Evolutionary conservation across 495 filamentous ascomycete genomes (phyloP), one percentile per base, ranked within the genome.

Genomic region (Letharia columbiana): DNA sequence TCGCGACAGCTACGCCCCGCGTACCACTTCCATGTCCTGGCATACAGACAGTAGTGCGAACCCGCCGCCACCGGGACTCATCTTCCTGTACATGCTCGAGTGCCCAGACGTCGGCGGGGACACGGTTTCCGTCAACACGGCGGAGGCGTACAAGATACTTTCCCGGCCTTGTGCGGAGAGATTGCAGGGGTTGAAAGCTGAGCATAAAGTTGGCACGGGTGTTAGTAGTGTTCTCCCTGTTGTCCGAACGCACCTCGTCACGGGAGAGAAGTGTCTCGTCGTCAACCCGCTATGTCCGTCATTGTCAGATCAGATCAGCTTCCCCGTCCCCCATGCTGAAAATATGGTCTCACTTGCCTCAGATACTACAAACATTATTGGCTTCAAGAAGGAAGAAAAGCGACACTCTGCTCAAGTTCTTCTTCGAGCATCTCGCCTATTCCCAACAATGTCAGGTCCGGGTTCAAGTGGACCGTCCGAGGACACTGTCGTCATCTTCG

Each of bases 351-450:
- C 8, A 47, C 3, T 10, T 20, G 5, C 18, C 44, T 47, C 60
- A 85, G 82, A 85, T 75, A 85, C 83, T 3, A 79, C 81, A 10
- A 74, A 78, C 61, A 87, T 89, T 49, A 81, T 87, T 10, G 86
- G 86, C 23, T 86, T 82, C 71, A 87, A 88, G 73, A 82, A 86
- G 65, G 86, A 89, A 66, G n/a, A 86, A 89, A 70, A 87, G 84
- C 20, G 86, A 89, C 61, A 75, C 74, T 63, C 78, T 89, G 12
- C 80, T 89, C 44, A 83, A 84, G 59, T 88, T 88, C 76, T 74
- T 89, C n/a, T 86, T 78, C 71, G 81, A 86, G 67, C 86, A 87
- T 65, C 84, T 87, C 61, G 83, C 81, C 17, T 72, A 82, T 47
- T 80, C 81, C 39, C 80, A 81, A 50, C 86, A 89, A 70, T 75